Percentiles rank a stretch among this genome's conserved stretches.
Conservation (phyloP, 2,329 filamentous ascomycete species). For the Zopfia rhizophila region DNA sequence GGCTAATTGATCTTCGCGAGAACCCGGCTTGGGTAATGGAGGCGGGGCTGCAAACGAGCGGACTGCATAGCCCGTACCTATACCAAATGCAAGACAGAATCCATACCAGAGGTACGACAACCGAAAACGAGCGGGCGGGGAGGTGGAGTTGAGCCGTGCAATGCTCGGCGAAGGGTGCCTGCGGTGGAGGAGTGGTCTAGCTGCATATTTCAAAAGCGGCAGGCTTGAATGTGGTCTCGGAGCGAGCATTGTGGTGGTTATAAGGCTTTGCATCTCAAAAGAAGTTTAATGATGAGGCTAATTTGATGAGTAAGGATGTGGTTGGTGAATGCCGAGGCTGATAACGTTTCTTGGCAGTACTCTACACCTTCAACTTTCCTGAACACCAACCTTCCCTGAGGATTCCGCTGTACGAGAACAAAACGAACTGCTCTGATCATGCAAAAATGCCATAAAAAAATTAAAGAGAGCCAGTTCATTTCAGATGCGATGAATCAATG, state of each 20-base stretch:
- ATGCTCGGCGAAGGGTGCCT: background rate
- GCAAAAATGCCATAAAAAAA: background rate
- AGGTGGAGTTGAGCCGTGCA: conserved; percentile 6
- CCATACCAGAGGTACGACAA: conserved; percentile 46
- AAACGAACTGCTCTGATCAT: background rate
- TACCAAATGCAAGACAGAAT: conserved; percentile 36
- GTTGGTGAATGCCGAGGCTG: no score
- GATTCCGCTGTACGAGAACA: no score
- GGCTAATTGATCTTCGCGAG: conserved; percentile 39
- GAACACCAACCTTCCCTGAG: no score
- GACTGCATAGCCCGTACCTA: conserved; percentile 35
- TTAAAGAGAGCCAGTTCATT: conserved; percentile 9
- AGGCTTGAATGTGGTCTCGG: no score
- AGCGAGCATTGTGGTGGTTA: no score
- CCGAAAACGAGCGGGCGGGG: conserved; percentile 30
- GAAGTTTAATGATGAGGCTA: no score
- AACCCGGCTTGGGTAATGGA: conserved; percentile 38
- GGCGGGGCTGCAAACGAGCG: conserved; percentile 39
- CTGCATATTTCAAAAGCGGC: background rate
- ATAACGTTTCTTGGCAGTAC: no score
- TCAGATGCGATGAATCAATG: conserved; percentile 17
- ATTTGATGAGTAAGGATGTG: no score
- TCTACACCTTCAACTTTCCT: no score
- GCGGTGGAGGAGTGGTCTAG: background rate
- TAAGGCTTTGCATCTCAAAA: no score